Percentiles rank a stretch among this genome's conserved stretches.
Conservation (phyloP, 106 monocot genomes). For the Acanthochlamys bracteata region DNA sequence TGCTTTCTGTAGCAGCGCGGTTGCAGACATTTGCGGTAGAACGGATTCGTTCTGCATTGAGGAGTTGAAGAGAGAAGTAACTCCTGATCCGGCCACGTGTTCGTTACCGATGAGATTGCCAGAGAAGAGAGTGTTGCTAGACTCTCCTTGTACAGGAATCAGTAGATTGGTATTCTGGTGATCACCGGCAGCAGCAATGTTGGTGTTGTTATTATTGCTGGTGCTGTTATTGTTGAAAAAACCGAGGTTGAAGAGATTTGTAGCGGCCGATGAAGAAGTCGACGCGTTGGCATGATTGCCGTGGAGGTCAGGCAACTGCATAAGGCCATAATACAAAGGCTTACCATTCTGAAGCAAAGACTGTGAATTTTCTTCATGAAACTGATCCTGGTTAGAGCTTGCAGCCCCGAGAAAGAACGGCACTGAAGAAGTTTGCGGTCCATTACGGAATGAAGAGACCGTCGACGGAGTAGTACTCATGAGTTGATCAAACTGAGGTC, state of each 20-base stretch:
- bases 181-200: conserved; percentile 8
- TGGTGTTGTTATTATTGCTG: conserved; percentile 17
- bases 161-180: conserved; percentile 24
- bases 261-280: background rate
- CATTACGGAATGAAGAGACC: conserved; percentile 4
- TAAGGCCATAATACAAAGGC: conserved; percentile 18
- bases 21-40: conserved; percentile 90
- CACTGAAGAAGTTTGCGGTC: conserved; percentile 2
- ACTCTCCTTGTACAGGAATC: conserved; percentile 15
- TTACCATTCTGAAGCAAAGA: conserved; percentile 9
- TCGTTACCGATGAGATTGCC: conserved; percentile 23
- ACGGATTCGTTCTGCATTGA: conserved; percentile 15
- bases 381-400: conserved; percentile 10
- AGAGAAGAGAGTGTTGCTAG: conserved; percentile 17
- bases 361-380: conserved; percentile 3
- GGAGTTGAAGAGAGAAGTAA: conserved; percentile 22
- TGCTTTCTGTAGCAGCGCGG: conserved; percentile 82
- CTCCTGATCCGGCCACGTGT: conserved; percentile 3
- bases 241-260: conserved; percentile 26
- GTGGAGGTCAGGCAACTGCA: conserved; percentile 25
- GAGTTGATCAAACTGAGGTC: conserved; percentile 18
- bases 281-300: background rate
- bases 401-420: conserved; percentile 11
- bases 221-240: conserved; percentile 42
- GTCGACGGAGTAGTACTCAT: conserved; percentile 3